Evolutionary conservation across 2,329 filamentous ascomycete species (phyloP).

Genomic region (Diatrype stigma): DNA sequence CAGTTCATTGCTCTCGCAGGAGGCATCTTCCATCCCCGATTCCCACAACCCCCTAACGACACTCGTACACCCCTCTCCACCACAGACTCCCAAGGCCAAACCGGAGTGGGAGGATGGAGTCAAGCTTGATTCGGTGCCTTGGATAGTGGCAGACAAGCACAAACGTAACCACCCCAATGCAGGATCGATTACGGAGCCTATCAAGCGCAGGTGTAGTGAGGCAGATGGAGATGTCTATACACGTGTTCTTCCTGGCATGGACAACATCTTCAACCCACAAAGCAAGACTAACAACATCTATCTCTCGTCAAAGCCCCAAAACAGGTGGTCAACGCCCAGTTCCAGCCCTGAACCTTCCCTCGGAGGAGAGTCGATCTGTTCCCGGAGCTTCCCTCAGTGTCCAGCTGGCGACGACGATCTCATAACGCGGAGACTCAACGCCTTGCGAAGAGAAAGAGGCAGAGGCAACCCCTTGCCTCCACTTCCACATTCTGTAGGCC

Average conservation of each 20-base stretch:
- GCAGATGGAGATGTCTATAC: constrained; percentile 4
- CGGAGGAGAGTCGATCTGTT: constrained; percentile 6
- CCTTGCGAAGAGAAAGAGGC: constrained; percentile 10
- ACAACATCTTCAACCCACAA: constrained; percentile 4
- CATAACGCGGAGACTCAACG: constrained; percentile 21
- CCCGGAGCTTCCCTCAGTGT: constrained; percentile 1
- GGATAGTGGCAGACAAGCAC: not conserved
- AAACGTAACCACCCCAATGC: not conserved
- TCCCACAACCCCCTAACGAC: constrained; percentile 10
- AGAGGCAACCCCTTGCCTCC: constrained; percentile 3
- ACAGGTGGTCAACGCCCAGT: constrained; percentile 8
- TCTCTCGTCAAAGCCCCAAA: not conserved
- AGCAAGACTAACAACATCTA: not conserved
- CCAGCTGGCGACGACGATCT: constrained; percentile 9
- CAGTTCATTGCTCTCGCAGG: constrained; percentile 15
- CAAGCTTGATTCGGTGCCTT: constrained; percentile 3
- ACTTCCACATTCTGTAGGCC: constrained; percentile 10
- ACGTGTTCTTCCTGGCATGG: constrained; percentile 12
- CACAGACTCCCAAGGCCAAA: constrained; percentile 10
- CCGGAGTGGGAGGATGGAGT: constrained; percentile 10
- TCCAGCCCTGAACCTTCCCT: constrained; percentile 13
- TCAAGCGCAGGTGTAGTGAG: constrained; percentile 10
- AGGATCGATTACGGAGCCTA: not conserved
- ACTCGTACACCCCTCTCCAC: constrained; percentile 13
- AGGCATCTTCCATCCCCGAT: not conserved